Evolutionary conservation across 768 basidiomycete species (phyloP), one percentile per base, ranked within the genome.

Genomic region (Trametes maxima): DNA sequence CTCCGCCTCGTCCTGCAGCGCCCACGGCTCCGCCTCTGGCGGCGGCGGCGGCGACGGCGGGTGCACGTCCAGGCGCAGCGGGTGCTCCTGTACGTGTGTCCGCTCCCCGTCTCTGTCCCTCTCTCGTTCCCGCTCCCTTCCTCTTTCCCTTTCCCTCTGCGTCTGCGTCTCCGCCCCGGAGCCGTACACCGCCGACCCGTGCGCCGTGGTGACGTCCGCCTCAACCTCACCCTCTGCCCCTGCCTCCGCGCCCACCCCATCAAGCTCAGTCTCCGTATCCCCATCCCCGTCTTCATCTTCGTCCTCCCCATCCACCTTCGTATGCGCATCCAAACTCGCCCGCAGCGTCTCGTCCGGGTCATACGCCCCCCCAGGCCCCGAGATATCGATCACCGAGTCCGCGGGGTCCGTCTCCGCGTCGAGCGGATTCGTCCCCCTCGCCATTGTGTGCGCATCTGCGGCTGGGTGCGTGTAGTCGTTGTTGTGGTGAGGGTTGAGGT

Each of bases 1-100:
- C 51, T 78, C 78, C 22, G 76, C 76, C 37, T 76, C 68, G 43
- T 79, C 78, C 22, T 82, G 70, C 47, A 80, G 75, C 43, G 89
- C 88, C 90, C 90, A 91, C 16, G 84, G 28, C 28, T 33, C 28
- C 28, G 4, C 8, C 28, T 33, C 28, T 33, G 28, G 28, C 28
- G 28, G 28, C 44, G n/a, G 84, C 63, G 84, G 84, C 44, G 88
- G 84, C 33, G 86, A 82, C 19, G 81, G 75, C 17, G 64, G 70
- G 63, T 80, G 80, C 54, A 82, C 72, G 68, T 83, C 77, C 63
- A 84, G 73, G 47, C 77, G 78, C 53, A 86, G 68, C 48, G 69
- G 76, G 71, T 82, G 80, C 40, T 63, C 64, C 54, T 50, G 61
- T 46, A 59, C 62, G 22, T 36, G 53, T 17, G 51, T 54, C 22